A percentile compares a stretch with the other conserved stretches of the same genome.
Conservation (phyloP, 2,329 filamentous ascomycete genomes). For the Colletotrichum tanaceti region DNA sequence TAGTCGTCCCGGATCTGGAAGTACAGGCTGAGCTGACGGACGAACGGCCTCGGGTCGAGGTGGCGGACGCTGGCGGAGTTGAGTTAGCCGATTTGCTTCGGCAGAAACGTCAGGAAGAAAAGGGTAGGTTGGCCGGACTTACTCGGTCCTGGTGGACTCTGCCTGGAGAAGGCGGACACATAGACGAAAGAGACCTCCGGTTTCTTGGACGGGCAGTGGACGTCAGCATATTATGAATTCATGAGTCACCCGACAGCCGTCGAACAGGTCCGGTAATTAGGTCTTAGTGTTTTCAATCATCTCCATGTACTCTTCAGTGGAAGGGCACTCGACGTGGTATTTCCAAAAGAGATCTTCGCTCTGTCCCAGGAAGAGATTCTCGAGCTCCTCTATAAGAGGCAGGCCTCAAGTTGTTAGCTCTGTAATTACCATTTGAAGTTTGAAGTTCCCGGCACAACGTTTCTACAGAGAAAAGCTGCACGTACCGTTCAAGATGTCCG, state of each 20-base stretch:
- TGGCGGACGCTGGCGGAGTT: neutral
- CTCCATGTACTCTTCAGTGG: conserved; percentile 87
- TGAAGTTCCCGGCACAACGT: no score
- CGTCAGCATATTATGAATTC: no score
- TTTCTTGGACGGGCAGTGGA: conserved; percentile 22
- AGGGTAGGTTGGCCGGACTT: neutral
- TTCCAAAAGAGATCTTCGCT: conserved; percentile 93
- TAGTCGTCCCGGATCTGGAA: conserved; percentile 52
- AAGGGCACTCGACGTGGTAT: conserved; percentile 83
- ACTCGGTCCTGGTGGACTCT: conserved; percentile 8
- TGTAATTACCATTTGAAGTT: no score
- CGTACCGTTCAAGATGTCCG: conserved; percentile 39
- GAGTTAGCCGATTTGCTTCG: neutral
- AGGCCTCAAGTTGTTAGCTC: conserved; percentile 57
- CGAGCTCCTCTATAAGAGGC: conserved; percentile 58
- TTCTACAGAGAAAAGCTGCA: no score
- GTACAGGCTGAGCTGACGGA: conserved; percentile 44
- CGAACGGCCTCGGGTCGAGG: conserved; percentile 12
- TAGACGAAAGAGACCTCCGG: conserved; percentile 43
- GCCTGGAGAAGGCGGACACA: conserved; percentile 36
- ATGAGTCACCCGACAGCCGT: no score
- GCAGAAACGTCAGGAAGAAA: no score
- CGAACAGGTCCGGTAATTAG: accelerated
- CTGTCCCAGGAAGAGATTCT: conserved; percentile 84
- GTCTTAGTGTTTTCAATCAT: conserved; percentile 65